Conservation (phyloP, 371 early-diverging fungal species). For the Syncephalastrum monosporum region DNA sequence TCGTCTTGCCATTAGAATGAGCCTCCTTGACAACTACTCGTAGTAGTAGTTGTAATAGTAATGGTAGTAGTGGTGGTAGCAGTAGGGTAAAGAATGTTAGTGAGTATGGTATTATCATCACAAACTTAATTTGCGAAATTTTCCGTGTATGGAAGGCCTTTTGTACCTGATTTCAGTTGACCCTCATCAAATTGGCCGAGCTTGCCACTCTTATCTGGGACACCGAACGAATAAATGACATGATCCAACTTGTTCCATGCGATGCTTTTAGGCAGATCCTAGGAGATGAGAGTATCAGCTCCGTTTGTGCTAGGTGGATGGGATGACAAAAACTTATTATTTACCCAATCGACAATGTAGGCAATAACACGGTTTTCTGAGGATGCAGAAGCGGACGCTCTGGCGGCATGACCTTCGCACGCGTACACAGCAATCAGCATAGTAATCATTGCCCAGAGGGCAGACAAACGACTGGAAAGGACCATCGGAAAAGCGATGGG, state of each 20-base stretch:
- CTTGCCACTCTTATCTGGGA: conserved; percentile 27
- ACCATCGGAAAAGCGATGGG: conserved; percentile 8
- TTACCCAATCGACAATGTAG: conserved; percentile 45
- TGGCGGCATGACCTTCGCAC: not conserved
- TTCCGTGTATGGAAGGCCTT: too few relatives aligned
- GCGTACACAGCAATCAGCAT: too few relatives aligned
- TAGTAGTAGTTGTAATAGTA: not conserved
- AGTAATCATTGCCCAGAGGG: too few relatives aligned
- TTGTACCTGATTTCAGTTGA: conserved; percentile 21
- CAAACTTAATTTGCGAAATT: too few relatives aligned
- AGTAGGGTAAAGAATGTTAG: not conserved
- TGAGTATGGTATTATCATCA: not conserved
- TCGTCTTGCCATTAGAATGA: conserved; percentile 31
- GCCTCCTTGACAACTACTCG: conserved; percentile 34
- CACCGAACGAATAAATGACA: conserved; percentile 40
- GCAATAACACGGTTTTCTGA: conserved; percentile 16
- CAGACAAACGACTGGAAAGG: conserved; percentile 13
- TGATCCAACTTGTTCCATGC: conserved; percentile 41
- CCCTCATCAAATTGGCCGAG: conserved; percentile 22
- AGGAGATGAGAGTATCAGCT: not conserved
- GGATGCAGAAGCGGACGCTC: conserved; percentile 3
- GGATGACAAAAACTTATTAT: not conserved
- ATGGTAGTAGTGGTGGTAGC: not conserved
- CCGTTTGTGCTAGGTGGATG: not conserved
- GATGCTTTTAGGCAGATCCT: conserved; percentile 31